Conservation (phyloP, 1,284 basidiomycete species). For the Mrakiaceae sp. region DNA sequence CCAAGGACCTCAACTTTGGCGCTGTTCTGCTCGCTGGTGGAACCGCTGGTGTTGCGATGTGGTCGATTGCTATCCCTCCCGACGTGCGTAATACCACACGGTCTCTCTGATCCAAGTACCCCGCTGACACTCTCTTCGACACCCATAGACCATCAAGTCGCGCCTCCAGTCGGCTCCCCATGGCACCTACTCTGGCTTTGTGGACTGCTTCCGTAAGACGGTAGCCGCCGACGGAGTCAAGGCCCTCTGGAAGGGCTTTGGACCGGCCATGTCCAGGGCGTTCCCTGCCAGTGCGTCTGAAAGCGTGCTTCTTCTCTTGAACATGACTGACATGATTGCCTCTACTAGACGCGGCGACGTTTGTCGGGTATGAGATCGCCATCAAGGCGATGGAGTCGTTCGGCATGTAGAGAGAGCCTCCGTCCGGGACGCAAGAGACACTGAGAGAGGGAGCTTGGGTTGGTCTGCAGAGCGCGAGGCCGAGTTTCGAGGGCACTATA, state of each 20-base stretch:
- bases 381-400: slow-evolving; percentile 32
- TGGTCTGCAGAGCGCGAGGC: too few species aligned
- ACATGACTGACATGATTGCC: neutral
- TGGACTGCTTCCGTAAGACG: slow-evolving; percentile 87
- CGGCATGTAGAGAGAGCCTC: neutral
- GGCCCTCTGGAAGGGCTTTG: slow-evolving; percentile 94
- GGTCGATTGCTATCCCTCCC: slow-evolving; percentile 87
- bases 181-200: slow-evolving; percentile 85
- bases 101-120: slow-evolving; percentile 8
- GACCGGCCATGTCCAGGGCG: slow-evolving; percentile 85
- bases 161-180: slow-evolving; percentile 92
- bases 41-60: slow-evolving; percentile 94
- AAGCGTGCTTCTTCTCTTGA: neutral
- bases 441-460: too few species aligned
- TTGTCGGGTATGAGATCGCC: slow-evolving; percentile 36
- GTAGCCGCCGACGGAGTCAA: slow-evolving; percentile 79
- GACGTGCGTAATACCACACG: slow-evolving; percentile 49
- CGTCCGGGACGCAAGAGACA: too few species aligned
- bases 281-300: slow-evolving; percentile 46
- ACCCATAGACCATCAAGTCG: slow-evolving; percentile 77
- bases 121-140: slow-evolving; percentile 16
- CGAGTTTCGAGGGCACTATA: too few species aligned
- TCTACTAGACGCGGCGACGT: slow-evolving; percentile 6
- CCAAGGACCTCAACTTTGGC: slow-evolving; percentile 72
- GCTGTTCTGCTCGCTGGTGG: slow-evolving; percentile 89